These are phyloP conservation scores for Aegilops sharonensis DNA, from an alignment of 176 grass and related monocot species.

Conservation along the genomic window DNA sequence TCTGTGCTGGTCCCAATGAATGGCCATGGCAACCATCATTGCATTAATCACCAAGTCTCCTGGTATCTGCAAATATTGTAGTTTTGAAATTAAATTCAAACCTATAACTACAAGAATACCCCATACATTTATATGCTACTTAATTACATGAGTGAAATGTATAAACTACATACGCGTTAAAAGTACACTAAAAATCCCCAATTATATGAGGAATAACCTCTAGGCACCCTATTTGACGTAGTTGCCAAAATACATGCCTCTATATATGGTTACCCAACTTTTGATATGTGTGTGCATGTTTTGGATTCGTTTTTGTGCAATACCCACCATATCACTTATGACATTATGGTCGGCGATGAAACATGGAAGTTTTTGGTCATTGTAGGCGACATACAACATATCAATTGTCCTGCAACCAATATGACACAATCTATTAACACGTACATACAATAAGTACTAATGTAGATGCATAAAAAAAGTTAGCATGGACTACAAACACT, in stretches of 20 bases:
- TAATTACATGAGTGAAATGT: too few relatives aligned
- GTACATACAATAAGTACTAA: too few relatives aligned
- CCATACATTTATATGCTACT: too few relatives aligned
- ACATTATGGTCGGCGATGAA: not conserved
- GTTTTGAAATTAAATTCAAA: not conserved
- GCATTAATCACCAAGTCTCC: constrained; percentile 62
- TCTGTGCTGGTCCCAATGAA: not conserved
- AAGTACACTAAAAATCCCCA: too few relatives aligned
- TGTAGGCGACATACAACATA: not conserved
- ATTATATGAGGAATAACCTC: too few relatives aligned
- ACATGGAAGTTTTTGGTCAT: not conserved
- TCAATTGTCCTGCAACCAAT: not conserved
- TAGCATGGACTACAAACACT: not conserved
- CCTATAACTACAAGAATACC: too few relatives aligned
- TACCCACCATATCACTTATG: not conserved
- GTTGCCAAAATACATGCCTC: too few relatives aligned
- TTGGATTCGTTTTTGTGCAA: not conserved
- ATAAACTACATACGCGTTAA: too few relatives aligned
- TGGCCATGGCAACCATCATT: constrained; percentile 41
- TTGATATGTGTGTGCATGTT: too few relatives aligned
- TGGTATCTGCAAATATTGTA: constrained; percentile 33
- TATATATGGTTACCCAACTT: too few relatives aligned
- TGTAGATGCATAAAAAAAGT: not conserved
- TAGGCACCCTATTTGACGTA: too few relatives aligned
- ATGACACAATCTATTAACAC: too few relatives aligned